phyloP scores from a whole-genome alignment of 1,139 yeast species.

The Debaryomycetaceae sp. region DNA sequence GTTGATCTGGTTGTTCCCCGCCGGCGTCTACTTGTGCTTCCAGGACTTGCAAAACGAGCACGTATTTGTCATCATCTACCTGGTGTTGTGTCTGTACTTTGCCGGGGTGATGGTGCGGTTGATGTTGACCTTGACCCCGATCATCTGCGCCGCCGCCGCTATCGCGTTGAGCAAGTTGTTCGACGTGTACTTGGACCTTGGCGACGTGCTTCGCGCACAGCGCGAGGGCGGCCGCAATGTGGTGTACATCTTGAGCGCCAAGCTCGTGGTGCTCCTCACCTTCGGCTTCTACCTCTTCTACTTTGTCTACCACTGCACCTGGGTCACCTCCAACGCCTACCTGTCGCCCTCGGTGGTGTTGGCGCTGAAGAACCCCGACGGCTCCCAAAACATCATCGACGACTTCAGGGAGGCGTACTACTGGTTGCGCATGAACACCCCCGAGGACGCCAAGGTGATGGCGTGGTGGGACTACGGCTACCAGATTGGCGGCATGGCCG shows the following conservation, averaged over 20 bases:
- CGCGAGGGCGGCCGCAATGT: conserved; percentile 8
- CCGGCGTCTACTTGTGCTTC: conserved; percentile 87
- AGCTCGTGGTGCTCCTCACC: conserved; percentile 60
- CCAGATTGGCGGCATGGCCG: conserved; percentile 99
- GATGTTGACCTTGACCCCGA: conserved; percentile 94
- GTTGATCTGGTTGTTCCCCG: conserved; percentile 98
- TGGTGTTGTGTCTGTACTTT: conserved; percentile 90
- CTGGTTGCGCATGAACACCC: conserved; percentile 98
- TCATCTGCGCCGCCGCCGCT: conserved; percentile 87
- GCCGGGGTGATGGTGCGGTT: conserved; percentile 99
- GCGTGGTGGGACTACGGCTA: conserved; percentile 99
- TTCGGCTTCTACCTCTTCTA: conserved; percentile 71
- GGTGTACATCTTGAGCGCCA: conserved; percentile 46
- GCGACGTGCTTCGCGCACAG: conserved; percentile 31
- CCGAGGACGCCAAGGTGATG: conserved; percentile 93
- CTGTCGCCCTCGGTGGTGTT: conserved; percentile 97
- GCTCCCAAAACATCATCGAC: conserved; percentile 80
- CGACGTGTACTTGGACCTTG: conserved; percentile 75
- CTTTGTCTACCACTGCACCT: conserved; percentile 92
- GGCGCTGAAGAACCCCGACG: conserved; percentile 81
- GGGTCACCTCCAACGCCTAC: conserved; percentile 95
- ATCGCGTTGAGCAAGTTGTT: conserved; percentile 80
- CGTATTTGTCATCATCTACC: conserved; percentile 84
- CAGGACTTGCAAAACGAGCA: conserved; percentile 90
- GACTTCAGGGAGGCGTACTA: conserved; percentile 99